phyloP scores from a whole-genome alignment of 768 basidiomycete species.

The Podaxis sp. region DNA sequence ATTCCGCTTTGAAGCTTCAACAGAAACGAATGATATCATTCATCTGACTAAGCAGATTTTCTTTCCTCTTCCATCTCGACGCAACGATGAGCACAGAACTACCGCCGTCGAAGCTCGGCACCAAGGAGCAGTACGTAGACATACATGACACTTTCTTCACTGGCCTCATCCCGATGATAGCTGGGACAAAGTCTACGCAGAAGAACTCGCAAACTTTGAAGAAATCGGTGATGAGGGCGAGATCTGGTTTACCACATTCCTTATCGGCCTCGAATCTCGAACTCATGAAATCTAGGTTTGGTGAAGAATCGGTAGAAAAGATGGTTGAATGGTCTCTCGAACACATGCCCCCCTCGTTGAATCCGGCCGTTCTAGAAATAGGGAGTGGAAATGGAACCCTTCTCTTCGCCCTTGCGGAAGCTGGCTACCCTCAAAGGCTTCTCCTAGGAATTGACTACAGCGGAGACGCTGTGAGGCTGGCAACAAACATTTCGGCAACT shows the following conservation, averaged over 20 bases:
- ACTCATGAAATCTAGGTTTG: slow-evolving; percentile 59
- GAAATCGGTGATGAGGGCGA: slow-evolving; percentile 86
- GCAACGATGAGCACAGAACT: slow-evolving; percentile 39
- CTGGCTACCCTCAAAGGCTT: slow-evolving; percentile 53
- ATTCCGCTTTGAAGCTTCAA: neutral
- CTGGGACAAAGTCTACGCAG: slow-evolving; percentile 77
- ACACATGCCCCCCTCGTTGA: slow-evolving; percentile 47
- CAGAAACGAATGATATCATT: slow-evolving; percentile 4
- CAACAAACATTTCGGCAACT: slow-evolving; percentile 52
- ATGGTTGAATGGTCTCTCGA: slow-evolving; percentile 75
- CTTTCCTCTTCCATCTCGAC: slow-evolving; percentile 15
- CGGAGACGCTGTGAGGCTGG: slow-evolving; percentile 63
- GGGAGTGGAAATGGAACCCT: slow-evolving; percentile 82
- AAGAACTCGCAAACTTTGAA: slow-evolving; percentile 69
- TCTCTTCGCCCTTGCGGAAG: slow-evolving; percentile 68
- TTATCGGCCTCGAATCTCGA: slow-evolving; percentile 5
- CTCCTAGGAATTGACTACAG: slow-evolving; percentile 81
- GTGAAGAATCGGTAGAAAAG: slow-evolving; percentile 69
- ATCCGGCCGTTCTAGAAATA: slow-evolving; percentile 67
- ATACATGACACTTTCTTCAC: neutral
- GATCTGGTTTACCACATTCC: slow-evolving; percentile 56
- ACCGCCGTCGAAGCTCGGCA: slow-evolving; percentile 73
- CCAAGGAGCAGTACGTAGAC: slow-evolving; percentile 68
- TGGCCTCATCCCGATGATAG: slow-evolving; percentile 34
- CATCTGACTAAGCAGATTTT: slow-evolving; percentile 32